Percentiles rank a stretch among this genome's conserved stretches.
phyloP scores from a whole-genome alignment of 2,329 filamentous ascomycete genomes.

The Penicillium thymicola region DNA sequence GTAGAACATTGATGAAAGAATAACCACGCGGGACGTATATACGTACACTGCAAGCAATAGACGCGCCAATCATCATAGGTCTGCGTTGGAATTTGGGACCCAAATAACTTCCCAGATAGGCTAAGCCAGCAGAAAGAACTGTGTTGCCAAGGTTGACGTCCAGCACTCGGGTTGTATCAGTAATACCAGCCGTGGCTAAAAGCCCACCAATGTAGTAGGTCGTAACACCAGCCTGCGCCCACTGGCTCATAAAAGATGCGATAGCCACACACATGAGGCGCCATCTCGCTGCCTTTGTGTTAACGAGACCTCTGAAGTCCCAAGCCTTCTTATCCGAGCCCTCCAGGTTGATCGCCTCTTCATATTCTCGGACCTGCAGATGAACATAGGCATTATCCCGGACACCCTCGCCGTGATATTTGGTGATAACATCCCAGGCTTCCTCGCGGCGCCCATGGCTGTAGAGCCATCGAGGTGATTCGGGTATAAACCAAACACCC shows the following conservation, averaged over 20 bases:
- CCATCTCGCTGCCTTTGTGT: constrained; percentile 40
- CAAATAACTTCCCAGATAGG: constrained; percentile 50
- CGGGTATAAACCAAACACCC: constrained; percentile 52
- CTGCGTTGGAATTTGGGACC: constrained; percentile 59
- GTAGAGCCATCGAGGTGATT: constrained; percentile 61
- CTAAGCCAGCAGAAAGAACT: constrained; percentile 49
- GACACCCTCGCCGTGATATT: constrained; percentile 54
- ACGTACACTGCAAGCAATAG: constrained; percentile 3
- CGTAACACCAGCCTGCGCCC: constrained; percentile 27
- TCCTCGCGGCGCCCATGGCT: constrained; percentile 57
- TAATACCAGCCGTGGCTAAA: constrained; percentile 52
- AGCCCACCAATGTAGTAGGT: constrained; percentile 58
- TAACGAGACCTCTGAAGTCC: constrained; percentile 20
- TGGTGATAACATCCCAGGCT: constrained; percentile 54
- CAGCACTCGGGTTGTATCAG: constrained; percentile 47
- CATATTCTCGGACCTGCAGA: constrained; percentile 34
- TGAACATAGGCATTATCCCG: constrained; percentile 30
- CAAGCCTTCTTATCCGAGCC: constrained; percentile 56
- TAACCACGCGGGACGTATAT: neutral
- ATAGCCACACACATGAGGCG: constrained; percentile 50
- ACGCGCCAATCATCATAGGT: constrained; percentile 43
- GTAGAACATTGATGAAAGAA: neutral
- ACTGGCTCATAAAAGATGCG: constrained; percentile 54
- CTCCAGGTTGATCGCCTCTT: constrained; percentile 30
- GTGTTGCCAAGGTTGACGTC: constrained; percentile 56